These are phyloP conservation scores for Mimosa pudica DNA, from an alignment of 306 rosid genomes.

Conservation along the genomic window DNA sequence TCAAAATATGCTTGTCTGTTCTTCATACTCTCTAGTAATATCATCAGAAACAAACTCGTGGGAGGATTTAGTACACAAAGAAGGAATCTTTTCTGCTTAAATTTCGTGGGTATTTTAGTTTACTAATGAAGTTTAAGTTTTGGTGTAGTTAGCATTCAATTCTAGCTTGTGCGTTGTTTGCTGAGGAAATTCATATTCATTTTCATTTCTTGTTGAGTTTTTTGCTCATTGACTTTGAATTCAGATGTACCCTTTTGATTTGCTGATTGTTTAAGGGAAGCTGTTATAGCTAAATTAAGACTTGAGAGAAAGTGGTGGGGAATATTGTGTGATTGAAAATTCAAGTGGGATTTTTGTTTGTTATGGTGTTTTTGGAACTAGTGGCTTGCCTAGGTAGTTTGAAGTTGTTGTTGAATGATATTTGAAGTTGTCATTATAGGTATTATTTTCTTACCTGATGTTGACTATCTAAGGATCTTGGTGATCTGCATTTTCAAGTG, in stretches of 20 bases:
- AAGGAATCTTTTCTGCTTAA: conserved; percentile 20
- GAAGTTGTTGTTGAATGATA: conserved; percentile 21
- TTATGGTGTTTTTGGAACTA: conserved; percentile 14
- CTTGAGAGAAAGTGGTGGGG: conserved; percentile 18
- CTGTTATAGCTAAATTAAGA: conserved; percentile 27
- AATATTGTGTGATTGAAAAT: conserved; percentile 13
- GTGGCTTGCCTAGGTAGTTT: conserved; percentile 3
- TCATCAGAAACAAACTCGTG: conserved; percentile 13
- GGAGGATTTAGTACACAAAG: conserved; percentile 9
- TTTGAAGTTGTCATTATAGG: conserved; percentile 14
- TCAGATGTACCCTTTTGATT: conserved; percentile 21
- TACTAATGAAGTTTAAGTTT: conserved; percentile 16
- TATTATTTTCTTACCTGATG: conserved; percentile 17
- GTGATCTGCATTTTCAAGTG: conserved; percentile 22
- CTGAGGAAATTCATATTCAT: background rate
- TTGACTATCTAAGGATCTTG: background rate
- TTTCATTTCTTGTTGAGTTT: background rate
- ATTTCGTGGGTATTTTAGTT: conserved; percentile 31
- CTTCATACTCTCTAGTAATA: conserved; percentile 3
- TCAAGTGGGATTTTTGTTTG: conserved; percentile 10
- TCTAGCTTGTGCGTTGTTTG: conserved; percentile 12
- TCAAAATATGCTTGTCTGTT: background rate
- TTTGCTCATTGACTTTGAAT: conserved; percentile 13
- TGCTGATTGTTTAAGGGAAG: conserved; percentile 28
- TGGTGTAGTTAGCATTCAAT: conserved; percentile 31